Evolutionary conservation across 257 asterid genomes (phyloP), one percentile per base, ranked within the genome.

Genomic region (Salvia rosmarinus): DNA sequence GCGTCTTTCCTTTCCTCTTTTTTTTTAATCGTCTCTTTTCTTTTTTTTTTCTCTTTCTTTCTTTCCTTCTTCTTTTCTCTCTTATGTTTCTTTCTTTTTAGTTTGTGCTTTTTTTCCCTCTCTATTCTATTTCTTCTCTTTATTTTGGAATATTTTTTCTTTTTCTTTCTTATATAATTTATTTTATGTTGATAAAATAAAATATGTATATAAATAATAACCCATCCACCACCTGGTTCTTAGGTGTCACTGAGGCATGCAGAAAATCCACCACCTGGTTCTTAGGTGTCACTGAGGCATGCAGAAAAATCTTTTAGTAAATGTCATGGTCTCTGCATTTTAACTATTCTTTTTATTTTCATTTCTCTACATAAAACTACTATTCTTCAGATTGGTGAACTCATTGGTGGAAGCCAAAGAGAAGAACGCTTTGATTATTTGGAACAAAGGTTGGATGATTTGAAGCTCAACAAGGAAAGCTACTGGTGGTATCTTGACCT

Each of bases 401-500:
- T 95, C 52, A 90, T 95, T 63, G 99, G 99, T 73, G 99, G 99
- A 81, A 95, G 99, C 87, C 99, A 91, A 81, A 88, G 99, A 76
- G 99, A 95, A 79, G 99, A 95, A 76, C 91, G 98, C 68, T 90
- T 95, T 20, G 96, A 87, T 6, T 80, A 81, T 71, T 82, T 95
- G 77, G 99, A 95, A 74, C 84, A 78, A 50, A 88, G 98, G 7
- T 76, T 95, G 83, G 99, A 89, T 75, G 88, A 85, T 58, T 67
- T 95, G 76, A 91, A 95, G 81, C 99, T 95, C 65, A 79, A 83
- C 83, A 91, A 82, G 80, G 99, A 95, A 84, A 91, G 97, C 84
- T 91, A 85, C 75, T 89, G 98, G 98, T 95, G 99, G 98, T 95
- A 95, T 77, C 99, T 91, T 78, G 99, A 95, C 83, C 86, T 95